Conservation (phyloP, 2,329 filamentous ascomycete species). For the Penicillium nordicum region DNA sequence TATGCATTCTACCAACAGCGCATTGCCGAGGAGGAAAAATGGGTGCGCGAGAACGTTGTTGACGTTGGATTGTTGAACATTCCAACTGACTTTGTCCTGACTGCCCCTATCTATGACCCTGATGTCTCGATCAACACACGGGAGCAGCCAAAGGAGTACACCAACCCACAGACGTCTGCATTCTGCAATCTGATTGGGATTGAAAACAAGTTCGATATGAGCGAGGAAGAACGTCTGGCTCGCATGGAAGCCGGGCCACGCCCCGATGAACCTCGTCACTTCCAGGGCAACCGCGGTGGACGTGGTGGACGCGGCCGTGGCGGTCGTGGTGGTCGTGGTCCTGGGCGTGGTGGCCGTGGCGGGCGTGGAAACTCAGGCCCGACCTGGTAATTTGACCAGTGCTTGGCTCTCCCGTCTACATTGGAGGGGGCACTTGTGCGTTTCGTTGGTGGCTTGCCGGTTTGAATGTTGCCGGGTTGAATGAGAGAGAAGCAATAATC, state of each 20-base stretch:
- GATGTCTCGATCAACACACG: conserved; percentile 55
- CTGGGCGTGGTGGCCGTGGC: conserved; percentile 7
- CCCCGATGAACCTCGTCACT: conserved; percentile 20
- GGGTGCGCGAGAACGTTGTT: conserved; percentile 77
- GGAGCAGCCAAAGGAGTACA: conserved; percentile 74
- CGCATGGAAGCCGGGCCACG: conserved; percentile 59
- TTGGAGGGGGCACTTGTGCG: too few species aligned
- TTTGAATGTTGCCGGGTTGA: background rate
- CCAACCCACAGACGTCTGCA: conserved; percentile 76
- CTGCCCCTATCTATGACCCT: conserved; percentile 67
- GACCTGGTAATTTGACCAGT: background rate
- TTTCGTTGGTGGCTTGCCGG: background rate
- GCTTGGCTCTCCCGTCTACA: background rate
- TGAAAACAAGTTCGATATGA: conserved; percentile 70
- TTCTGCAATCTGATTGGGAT: conserved; percentile 80
- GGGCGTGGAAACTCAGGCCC: background rate
- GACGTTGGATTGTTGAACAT: conserved; percentile 60
- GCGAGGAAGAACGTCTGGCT: conserved; percentile 64
- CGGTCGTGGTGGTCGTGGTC: conserved; percentile 15
- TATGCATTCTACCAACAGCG: conserved; percentile 64
- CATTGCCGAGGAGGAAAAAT: conserved; percentile 68
- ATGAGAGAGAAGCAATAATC: too few species aligned
- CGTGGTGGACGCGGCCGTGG: conserved; percentile 21
- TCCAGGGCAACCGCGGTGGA: conserved; percentile 14
- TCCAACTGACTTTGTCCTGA: conserved; percentile 73